These are phyloP conservation scores for Gillenia trifoliata DNA, from an alignment of 306 rosid species.

Conservation along the genomic window DNA sequence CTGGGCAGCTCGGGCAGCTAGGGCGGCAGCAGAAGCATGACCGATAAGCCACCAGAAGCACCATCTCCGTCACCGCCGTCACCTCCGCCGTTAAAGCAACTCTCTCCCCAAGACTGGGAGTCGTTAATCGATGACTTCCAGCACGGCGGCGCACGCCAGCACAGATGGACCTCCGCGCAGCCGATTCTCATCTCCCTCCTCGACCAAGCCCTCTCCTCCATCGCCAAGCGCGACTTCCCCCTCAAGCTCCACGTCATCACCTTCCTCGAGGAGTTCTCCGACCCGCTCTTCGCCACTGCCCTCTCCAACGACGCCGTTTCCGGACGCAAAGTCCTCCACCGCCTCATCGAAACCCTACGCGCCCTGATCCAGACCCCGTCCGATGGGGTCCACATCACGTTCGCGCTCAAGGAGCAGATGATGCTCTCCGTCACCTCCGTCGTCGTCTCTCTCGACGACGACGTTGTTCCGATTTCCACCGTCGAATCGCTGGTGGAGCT, in stretches of 20 bases:
- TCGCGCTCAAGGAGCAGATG: slow-evolving; percentile 71
- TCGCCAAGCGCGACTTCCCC: slow-evolving; percentile 69
- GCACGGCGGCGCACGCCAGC: slow-evolving; percentile 46
- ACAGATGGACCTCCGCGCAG: slow-evolving; percentile 45
- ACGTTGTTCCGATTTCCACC: slow-evolving; percentile 12
- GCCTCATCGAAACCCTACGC: slow-evolving; percentile 56
- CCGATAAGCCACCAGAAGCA: slow-evolving; percentile 35
- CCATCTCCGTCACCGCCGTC: neutral
- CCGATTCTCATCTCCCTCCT: slow-evolving; percentile 30
- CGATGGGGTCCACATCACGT: slow-evolving; percentile 45
- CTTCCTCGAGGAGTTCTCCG: slow-evolving; percentile 79
- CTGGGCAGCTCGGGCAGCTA: neutral
- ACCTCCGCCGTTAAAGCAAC: slow-evolving; percentile 40
- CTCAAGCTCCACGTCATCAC: slow-evolving; percentile 55
- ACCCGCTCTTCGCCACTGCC: slow-evolving; percentile 27
- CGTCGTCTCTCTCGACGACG: slow-evolving; percentile 41
- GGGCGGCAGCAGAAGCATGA: slow-evolving; percentile 22
- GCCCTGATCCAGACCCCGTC: slow-evolving; percentile 53
- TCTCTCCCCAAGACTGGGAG: slow-evolving; percentile 79
- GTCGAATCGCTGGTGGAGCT: slow-evolving; percentile 57
- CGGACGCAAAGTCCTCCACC: slow-evolving; percentile 29
- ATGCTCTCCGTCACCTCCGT: slow-evolving; percentile 77
- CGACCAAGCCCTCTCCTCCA: slow-evolving; percentile 60
- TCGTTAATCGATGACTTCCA: slow-evolving; percentile 77
- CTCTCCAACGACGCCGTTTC: neutral